phyloP scores from a whole-genome alignment of 148 eudicot genomes.

The Agrostemma githago region DNA sequence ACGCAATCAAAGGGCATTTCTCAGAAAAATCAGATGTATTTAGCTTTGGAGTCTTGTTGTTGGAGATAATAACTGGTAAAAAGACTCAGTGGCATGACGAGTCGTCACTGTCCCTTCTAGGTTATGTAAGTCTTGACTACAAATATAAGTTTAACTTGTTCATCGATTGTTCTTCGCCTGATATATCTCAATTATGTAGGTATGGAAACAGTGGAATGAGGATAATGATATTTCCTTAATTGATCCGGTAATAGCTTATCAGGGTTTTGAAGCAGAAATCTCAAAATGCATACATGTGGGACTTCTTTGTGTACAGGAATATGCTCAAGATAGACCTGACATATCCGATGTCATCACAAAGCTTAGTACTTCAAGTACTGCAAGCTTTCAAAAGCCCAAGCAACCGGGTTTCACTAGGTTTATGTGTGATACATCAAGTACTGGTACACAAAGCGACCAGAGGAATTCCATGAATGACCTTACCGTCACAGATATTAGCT shows the following conservation, averaged over 20 bases:
- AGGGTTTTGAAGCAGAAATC: constrained; percentile 24
- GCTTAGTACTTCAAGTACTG: constrained; percentile 30
- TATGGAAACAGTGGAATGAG: constrained; percentile 58
- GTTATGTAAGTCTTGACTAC: constrained; percentile 35
- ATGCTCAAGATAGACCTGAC: constrained; percentile 40
- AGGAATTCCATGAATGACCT: not conserved
- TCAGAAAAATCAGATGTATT: constrained; percentile 55
- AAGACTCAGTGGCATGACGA: constrained; percentile 28
- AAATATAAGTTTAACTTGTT: not conserved
- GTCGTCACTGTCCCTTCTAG: constrained; percentile 28
- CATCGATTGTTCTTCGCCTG: not conserved
- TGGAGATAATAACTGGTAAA: constrained; percentile 45
- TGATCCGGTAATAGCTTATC: constrained; percentile 25
- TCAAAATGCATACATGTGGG: constrained; percentile 40
- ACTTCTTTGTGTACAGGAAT: constrained; percentile 55
- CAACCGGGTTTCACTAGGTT: constrained; percentile 30
- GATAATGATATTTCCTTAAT: constrained; percentile 25
- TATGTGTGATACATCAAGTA: not conserved
- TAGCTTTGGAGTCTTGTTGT: constrained; percentile 43
- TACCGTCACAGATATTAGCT: constrained; percentile 5
- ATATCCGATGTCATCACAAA: constrained; percentile 34
- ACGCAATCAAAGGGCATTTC: constrained; percentile 45
- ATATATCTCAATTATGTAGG: constrained; percentile 29
- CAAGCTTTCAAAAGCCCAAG: constrained; percentile 27
- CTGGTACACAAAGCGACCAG: not conserved